Conservation (phyloP, 352 stramenopile genomes). For the Phytophthora pisi region DNA sequence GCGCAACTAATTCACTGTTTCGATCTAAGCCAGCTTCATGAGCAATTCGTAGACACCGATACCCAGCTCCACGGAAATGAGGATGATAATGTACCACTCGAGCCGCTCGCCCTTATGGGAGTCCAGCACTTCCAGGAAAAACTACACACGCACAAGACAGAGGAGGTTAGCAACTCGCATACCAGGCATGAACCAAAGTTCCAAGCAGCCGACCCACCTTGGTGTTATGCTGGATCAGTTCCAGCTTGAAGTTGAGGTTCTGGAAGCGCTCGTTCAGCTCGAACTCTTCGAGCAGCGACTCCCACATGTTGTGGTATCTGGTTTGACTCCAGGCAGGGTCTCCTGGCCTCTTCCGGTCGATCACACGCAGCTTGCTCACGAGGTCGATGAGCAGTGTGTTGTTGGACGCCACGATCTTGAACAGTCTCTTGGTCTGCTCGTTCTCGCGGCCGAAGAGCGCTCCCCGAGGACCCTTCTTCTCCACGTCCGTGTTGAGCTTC, state of each 20-base stretch:
- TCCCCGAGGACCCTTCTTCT: slow-evolving; percentile 74
- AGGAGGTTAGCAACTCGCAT: slow-evolving; percentile 3
- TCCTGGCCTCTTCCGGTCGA: slow-evolving; percentile 91
- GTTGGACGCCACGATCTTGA: slow-evolving; percentile 94
- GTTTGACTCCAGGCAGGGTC: slow-evolving; percentile 96
- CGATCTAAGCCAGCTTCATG: slow-evolving; percentile 69
- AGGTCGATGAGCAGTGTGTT: slow-evolving; percentile 97
- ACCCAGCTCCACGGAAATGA: slow-evolving; percentile 95
- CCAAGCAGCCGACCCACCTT: slow-evolving; percentile 66
- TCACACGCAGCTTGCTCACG: slow-evolving; percentile 95
- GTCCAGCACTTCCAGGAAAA: slow-evolving; percentile 98
- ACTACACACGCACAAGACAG: slow-evolving; percentile 52
- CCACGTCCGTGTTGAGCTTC: slow-evolving; percentile 90
- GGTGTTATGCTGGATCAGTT: slow-evolving; percentile 98
- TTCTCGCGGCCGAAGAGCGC: slow-evolving; percentile 78
- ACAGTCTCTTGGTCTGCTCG: slow-evolving; percentile 81
- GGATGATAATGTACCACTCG: slow-evolving; percentile 98
- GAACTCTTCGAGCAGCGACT: slow-evolving; percentile 91
- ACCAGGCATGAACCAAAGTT: background rate
- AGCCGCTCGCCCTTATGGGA: slow-evolving; percentile 94
- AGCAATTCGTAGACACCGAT: slow-evolving; percentile 88
- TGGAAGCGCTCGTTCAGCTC: slow-evolving; percentile 95
- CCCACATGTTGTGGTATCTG: slow-evolving; percentile 94
- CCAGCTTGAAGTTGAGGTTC: slow-evolving; percentile 97
- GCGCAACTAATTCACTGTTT: slow-evolving; percentile 8